Base-by-base conservation (phyloP, 1,284 basidiomycete species). In the Tilletia setariae region DNA sequence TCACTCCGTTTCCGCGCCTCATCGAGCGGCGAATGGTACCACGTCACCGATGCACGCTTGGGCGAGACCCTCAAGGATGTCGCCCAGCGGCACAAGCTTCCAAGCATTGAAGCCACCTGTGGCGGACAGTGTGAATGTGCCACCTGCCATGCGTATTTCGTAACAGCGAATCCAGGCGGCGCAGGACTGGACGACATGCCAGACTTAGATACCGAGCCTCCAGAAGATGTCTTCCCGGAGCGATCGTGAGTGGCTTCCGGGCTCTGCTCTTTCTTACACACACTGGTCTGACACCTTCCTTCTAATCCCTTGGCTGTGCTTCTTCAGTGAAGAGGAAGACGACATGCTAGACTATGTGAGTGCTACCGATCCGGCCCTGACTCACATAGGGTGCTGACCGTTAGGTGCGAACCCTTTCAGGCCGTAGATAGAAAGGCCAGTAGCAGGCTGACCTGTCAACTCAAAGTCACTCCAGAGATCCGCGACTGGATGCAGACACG, bases 21-120 rank as follows among this genome's bases (percentile, higher is more conserved):
- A 15, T 71, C 63, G 30, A 75, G 74, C 8, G 76, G 76, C 3
- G 59, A 74, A 19, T 73, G 76, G 72, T 63, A 67, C 32, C 35
- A 44, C 40, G 28, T 51, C 47, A 61, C 28, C 28, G 64, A 66
- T n/a, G 80, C 73, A 1, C 73, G 67, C 51, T 65, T 71, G n/a
- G 79, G 81, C 7, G 81, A 83, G 69, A 75, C 72, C 11, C 61
- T 83, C 35, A 83, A 80, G 77, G 75, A 79, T 11, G 72, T 69
- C 3, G 80, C 80, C 1, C 70, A 70, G 43, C 74, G 81, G 0
- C 67, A 77, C 56, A 71, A 75, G 44, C 68, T 81, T 1, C 78
- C 77, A 0, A 68, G 68, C 23, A 80, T 82, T 47, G 74, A 81
- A 40, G 81, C 81, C 0, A 82, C 81, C 1, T 83, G 81, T 56